Base-by-base conservation (phyloP, 2,329 filamentous ascomycete species). In the Xylaria sp. region DNA sequence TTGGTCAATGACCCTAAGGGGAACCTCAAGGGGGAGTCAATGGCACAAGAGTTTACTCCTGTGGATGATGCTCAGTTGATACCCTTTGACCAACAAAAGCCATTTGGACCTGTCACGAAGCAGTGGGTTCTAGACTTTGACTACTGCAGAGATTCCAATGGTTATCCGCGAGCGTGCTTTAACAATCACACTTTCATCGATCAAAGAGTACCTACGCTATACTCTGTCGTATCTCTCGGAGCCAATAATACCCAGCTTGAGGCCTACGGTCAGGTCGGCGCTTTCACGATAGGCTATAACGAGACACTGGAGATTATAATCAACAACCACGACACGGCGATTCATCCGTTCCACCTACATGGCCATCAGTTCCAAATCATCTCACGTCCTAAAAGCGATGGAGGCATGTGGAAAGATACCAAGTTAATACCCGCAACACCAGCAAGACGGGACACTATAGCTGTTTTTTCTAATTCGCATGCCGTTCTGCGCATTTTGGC, bases 191-290 rank as follows among this genome's bases (percentile, higher is more conserved):
- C 88, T 6, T 92, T 91, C 71, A 83, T 89, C n/a, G 64, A 74
- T 7, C 89, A 89, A 54, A 85, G 87, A 70, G 89, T 92, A 0
- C 90, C 90, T 0, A 86, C 88, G 0, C 78, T 94, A 5, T 93
- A 92, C 80, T 88, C 88, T 2, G 89, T 83, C n/a, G 80, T 90
- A 2, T 87, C 87, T 0, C 78, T 84, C 1, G 84, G 83, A 4
- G 69, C 74, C 0, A 67, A 76, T 70, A 82, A 82, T 70, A 76
- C 73, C 5, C 72, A 83, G 65, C 72, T 78, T 0, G 35, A 60
- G 2, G 74, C 82, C 5, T 83, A 83, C 61, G 81, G 81, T 21
- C 73, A 72, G 40, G 74, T 82, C 47, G 75, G 78, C 63, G 77
- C 80, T 5, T 79, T 78, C 65, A 69, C 81, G 31, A 73, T 79